Percentiles rank a stretch among this genome's conserved stretches.
Conservation (phyloP, 352 stramenopile genomes). For the Globisporangium mamillatum region DNA sequence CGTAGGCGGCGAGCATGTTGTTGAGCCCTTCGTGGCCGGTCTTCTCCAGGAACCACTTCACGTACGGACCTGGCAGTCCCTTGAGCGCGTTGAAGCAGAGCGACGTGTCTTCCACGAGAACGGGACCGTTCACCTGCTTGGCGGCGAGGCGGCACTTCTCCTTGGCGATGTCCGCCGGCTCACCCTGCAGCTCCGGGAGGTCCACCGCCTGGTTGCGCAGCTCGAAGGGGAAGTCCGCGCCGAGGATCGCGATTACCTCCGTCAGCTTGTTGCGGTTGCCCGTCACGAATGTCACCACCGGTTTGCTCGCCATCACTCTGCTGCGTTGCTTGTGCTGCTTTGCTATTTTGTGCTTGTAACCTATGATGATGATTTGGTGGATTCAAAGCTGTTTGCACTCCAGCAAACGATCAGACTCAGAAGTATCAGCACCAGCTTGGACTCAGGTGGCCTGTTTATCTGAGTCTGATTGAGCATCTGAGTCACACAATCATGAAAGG, state of each 20-base stretch:
- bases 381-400: neutral
- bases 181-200: constrained; percentile 97
- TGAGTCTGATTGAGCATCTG: neutral
- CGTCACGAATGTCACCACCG: constrained; percentile 66
- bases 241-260: constrained; percentile 82
- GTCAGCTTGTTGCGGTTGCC: constrained; percentile 86
- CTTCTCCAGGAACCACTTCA: constrained; percentile 99
- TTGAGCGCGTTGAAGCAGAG: constrained; percentile 96
- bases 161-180: constrained; percentile 91
- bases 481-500: constrained; percentile 10
- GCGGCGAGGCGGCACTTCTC: constrained; percentile 94
- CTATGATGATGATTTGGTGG: neutral
- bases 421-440: neutral
- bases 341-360: neutral
- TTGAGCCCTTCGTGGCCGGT: constrained; percentile 92
- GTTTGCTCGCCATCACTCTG: constrained; percentile 25
- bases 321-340: neutral
- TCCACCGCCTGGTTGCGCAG: constrained; percentile 92
- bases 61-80: constrained; percentile 94
- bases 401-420: neutral
- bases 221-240: constrained; percentile 87
- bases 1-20: constrained; percentile 92
- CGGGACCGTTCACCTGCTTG: constrained; percentile 79
- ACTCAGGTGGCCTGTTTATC: neutral
- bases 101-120: constrained; percentile 96